Base-by-base conservation (phyloP, 2,329 filamentous ascomycete genomes). In the Rutstroemia sydowiana region DNA sequence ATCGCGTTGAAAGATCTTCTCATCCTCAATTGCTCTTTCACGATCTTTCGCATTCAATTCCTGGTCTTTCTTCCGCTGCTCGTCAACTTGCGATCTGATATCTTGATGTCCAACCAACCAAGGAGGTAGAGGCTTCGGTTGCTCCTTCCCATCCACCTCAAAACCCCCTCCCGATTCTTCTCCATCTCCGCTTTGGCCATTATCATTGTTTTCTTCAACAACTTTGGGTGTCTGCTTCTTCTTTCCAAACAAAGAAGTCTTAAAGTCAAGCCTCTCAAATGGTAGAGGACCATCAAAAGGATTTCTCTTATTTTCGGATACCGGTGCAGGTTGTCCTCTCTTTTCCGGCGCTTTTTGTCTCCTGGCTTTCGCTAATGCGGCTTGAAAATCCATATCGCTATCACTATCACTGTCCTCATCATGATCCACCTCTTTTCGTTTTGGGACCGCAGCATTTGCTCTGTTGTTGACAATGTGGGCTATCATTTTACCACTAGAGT, bases 191-290 rank as follows among this genome's bases (percentile, higher is more conserved):
- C 23, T 26, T 26, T 26, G 23, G 4, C 61, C 54, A 11, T 47
- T 37, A 9, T 55, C 58, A 0, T 53, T 47, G 5, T 46, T 39
- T 7, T 55, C 58, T 0, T 53, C 49, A 6, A 59, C 55, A 8
- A 32, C 59, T 6, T 59, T 54, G 9, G 65, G 58, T 0, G 54
- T 37, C 7, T 60, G 57, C 18, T 28, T 39, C 9, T 72, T 74
- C 56, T 73, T 75, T 5, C 69, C 69, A 54, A 82, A 82, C 2
- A 82, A 72, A 1, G 75, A 77, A 2, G 79, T 84, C 47, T 79
- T 83, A 75, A 78, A 82, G 41, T 86, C 82, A 1, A 95, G 75
- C 63, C 89, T 92, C 60, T 95, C 90, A 63, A 98, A 98, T 0
- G 93, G 93, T 5, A 98, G 69, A 0, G 91, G 89, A 0, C 92